These are phyloP conservation scores for Phytopythium boreale DNA, from an alignment of 352 stramenopile species.

Conservation along the genomic window DNA sequence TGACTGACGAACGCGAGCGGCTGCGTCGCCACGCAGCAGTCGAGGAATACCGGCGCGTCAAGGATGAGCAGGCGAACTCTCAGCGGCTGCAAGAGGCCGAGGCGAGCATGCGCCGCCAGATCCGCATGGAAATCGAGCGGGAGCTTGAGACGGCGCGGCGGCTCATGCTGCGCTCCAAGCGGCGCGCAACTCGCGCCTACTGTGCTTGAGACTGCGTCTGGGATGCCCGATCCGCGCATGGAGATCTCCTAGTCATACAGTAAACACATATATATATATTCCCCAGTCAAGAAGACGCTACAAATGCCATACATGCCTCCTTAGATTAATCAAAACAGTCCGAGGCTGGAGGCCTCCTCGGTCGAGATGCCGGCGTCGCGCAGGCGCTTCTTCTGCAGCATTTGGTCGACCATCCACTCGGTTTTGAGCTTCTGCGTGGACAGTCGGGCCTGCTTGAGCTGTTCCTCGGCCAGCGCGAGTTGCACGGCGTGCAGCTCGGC, in stretches of 20 bases:
- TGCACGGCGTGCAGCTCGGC: constrained; percentile 43
- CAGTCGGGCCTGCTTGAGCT: constrained; percentile 49
- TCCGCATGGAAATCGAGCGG: constrained; percentile 65
- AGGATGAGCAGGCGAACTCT: constrained; percentile 42
- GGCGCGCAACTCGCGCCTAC: background rate
- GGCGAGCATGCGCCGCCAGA: constrained; percentile 36
- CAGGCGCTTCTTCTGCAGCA: constrained; percentile 50
- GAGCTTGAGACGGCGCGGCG: constrained; percentile 50
- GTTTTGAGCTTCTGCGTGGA: constrained; percentile 45
- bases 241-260: background rate
- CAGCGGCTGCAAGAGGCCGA: constrained; percentile 41
- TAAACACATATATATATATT: background rate
- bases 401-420: constrained; percentile 52
- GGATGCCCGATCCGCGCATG: background rate
- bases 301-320: background rate
- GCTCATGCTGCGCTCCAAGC: constrained; percentile 31
- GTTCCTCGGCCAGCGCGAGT: constrained; percentile 42
- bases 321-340: constrained; percentile 17
- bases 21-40: constrained; percentile 45
- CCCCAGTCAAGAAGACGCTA: background rate
- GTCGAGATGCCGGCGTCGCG: constrained; percentile 40
- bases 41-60: constrained; percentile 37
- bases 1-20: constrained; percentile 37
- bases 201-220: background rate
- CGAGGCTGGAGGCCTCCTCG: constrained; percentile 23